Base-by-base conservation (phyloP, 805 yeast species). In the Barnettozyma pratensis region DNA sequence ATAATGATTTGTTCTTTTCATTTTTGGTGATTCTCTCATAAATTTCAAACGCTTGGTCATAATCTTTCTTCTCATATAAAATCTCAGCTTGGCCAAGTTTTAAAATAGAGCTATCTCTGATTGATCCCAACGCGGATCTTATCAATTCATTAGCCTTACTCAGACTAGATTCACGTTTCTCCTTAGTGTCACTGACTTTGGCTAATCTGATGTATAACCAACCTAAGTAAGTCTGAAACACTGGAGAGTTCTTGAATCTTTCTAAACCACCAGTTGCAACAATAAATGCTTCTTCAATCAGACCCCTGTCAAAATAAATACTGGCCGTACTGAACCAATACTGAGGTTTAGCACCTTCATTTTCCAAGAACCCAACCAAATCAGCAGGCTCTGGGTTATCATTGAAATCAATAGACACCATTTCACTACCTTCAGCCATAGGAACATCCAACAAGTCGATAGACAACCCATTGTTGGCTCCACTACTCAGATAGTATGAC, bases 341-440 rank as follows among this genome's bases (percentile, higher is more conserved):
- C 61, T 83, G 82, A 47, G 77, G 73, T 26, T 78, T 81, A 44
- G 92, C 83, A 48, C 78, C 79, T 68, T 94, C 98, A 55, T 86
- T 87, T 53, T 86, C 85, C 53, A 94, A 71, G 53, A 92, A 76
- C 29, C 80, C 77, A 54, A 86, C 81, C 53, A 94, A 74, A 61
- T 94, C 98, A 41, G 80, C 75, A 5, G 96, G 87, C 64, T 92
- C 96, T 5, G 96, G 96, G 48, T 90, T 73, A 61, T 92, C 98
- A 35, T 82, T 81, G 51, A 86, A 75, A 60, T 90, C 92, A 56
- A 94, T 79, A 45, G 88, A 85, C 54, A 92, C 96, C 52, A 88
- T 86, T 68, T 90, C 96, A 58, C 85, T 87, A 49, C 83, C 82
- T 48, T 77, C 85, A 53, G 75, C 75, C 62, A 89, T 71, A 39